A percentile compares a stretch with the other conserved stretches of the same genome.
These are phyloP conservation scores for Mortierella sp. DNA, from an alignment of 371 early-diverging fungal genomes.

Conservation along the genomic window DNA sequence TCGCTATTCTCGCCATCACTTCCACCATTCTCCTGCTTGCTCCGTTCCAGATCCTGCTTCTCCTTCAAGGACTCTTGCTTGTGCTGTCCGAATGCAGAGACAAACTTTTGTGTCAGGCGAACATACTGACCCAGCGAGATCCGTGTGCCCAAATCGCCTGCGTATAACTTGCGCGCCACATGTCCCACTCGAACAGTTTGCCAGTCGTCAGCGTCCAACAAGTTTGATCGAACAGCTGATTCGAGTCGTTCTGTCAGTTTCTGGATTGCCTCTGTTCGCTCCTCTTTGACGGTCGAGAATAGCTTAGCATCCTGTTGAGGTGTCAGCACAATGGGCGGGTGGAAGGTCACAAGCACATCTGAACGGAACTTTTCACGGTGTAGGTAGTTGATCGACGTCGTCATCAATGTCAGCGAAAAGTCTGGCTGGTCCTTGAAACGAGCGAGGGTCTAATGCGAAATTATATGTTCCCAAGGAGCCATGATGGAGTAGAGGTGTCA, in stretches of 20 bases:
- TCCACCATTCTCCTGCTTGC: neutral
- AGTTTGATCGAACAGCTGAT: slow-evolving; percentile 42
- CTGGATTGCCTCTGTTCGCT: slow-evolving; percentile 35
- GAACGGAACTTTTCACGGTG: slow-evolving; percentile 59
- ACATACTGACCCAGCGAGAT: slow-evolving; percentile 58
- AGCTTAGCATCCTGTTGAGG: slow-evolving; percentile 46
- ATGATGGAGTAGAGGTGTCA: neutral
- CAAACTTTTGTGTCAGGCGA: slow-evolving; percentile 49
- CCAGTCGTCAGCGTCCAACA: slow-evolving; percentile 57
- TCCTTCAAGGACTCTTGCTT: slow-evolving; percentile 8
- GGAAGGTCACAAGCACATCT: slow-evolving; percentile 53
- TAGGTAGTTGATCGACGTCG: slow-evolving; percentile 55
- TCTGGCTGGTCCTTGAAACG: slow-evolving; percentile 41
- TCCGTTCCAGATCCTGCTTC: neutral
- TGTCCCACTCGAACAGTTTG: slow-evolving; percentile 54
- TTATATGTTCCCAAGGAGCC: neutral
- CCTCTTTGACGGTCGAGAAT: slow-evolving; percentile 36
- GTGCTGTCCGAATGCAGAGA: slow-evolving; percentile 46
- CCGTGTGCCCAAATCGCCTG: slow-evolving; percentile 48
- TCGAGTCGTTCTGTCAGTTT: slow-evolving; percentile 47
- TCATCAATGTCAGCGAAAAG: slow-evolving; percentile 50
- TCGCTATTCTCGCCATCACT: slow-evolving; percentile 13
- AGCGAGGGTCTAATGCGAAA: slow-evolving; percentile 36
- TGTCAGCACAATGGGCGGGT: slow-evolving; percentile 48
- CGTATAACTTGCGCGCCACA: slow-evolving; percentile 53